Evolutionary conservation across 371 early-diverging fungal genomes (phyloP).

Genomic region (Mucor irregularis): DNA sequence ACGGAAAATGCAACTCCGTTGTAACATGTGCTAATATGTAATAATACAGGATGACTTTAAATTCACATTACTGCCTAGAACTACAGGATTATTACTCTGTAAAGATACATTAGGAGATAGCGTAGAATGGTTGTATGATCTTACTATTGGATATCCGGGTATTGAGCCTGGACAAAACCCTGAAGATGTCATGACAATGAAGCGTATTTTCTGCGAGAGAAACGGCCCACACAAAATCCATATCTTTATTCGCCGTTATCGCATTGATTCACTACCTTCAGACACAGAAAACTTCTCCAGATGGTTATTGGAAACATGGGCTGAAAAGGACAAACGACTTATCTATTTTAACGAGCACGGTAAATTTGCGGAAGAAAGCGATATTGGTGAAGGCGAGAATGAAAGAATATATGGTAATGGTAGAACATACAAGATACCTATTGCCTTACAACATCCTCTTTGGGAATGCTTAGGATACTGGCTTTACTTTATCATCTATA

Average conservation of each 20-base stretch:
- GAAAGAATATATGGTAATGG: slow-evolving; percentile 8
- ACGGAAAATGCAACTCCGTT: slow-evolving; percentile 6
- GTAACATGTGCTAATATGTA: neutral
- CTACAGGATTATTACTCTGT: slow-evolving; percentile 72
- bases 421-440: slow-evolving; percentile 15
- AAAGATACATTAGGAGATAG: slow-evolving; percentile 61
- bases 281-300: slow-evolving; percentile 61
- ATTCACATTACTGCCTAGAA: slow-evolving; percentile 75
- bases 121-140: slow-evolving; percentile 76
- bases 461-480: slow-evolving; percentile 21
- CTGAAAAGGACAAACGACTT: slow-evolving; percentile 81
- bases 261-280: slow-evolving; percentile 62
- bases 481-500: slow-evolving; percentile 19
- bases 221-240: slow-evolving; percentile 74
- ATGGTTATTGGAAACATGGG: slow-evolving; percentile 78
- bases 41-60: slow-evolving; percentile 45
- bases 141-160: slow-evolving; percentile 86
- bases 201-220: slow-evolving; percentile 65
- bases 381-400: slow-evolving; percentile 1
- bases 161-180: slow-evolving; percentile 73
- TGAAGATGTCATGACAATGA: slow-evolving; percentile 73
- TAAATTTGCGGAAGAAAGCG: slow-evolving; percentile 50
- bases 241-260: slow-evolving; percentile 73
- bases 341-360: slow-evolving; percentile 74
- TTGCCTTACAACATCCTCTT: slow-evolving; percentile 14